Evolutionary conservation across 2,329 filamentous ascomycete species (phyloP), one percentile per base, ranked within the genome.

Genomic region (Ophiocordyceps robertsii): DNA sequence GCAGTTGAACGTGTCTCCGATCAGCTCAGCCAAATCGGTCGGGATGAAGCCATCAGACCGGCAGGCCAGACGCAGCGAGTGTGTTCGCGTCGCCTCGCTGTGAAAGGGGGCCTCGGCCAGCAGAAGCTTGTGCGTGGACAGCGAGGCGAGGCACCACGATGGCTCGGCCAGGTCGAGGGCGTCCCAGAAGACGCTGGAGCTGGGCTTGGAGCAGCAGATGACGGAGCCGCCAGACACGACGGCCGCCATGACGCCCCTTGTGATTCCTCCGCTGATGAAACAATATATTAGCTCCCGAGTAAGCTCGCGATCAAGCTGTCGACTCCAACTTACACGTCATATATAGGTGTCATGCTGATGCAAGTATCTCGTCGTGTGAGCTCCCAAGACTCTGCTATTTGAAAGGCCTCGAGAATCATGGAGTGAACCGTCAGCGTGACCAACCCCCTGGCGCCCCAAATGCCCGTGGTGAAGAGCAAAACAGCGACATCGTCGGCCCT

Each of bases 301-400:
- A 33, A 16, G 4, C 6, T 36, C 6, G 33, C 5, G 16, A 5
- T 36, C 2, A 8, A n/a, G 4, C 14, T 13, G 14, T 3, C 14
- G 32, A 8, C 4, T 19, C 4, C 12, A 6, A 40, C 44, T 44
- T 38, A 46, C 45, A 41, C 29, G 17, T 44, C 39, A 21, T 40
- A 36, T 21, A 43, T 29, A 7, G 39, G 31, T n/a, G 41, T 39
- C 42, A 46, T 42, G 37, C 35, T 43, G 13, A 46, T 17, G 12
- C 45, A 43, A 1, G 17, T 33, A n/a, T 46, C 45, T 8, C 31
- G 36, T 3, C 42, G 33, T 2, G 29, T 31, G 12, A 46, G 29
- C 7, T 37, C 19, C 40, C 45, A 46, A 4, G 42, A 27, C 29
- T 42, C 43, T 6, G 37, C 38, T 3, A 38, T 16, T 8, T 38